Conservation (phyloP, 805 yeast species). For the Wickerhamomyces bisporus region DNA sequence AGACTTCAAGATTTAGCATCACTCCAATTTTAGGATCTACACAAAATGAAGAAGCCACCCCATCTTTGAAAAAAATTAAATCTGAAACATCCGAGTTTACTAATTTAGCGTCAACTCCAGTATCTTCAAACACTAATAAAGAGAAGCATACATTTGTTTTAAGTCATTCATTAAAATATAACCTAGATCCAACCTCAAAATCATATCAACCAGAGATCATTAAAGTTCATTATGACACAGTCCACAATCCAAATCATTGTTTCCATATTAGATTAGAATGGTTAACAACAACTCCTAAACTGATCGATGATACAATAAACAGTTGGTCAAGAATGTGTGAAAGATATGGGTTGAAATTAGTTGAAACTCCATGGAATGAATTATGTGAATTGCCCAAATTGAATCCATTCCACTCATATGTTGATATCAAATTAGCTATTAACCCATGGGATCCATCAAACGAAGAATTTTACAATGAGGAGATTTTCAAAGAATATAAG, state of each 20-base stretch:
- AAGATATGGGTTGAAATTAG: conserved; percentile 71
- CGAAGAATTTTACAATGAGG: conserved; percentile 39
- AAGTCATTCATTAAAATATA: conserved; percentile 60
- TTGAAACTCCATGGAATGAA: conserved; percentile 91
- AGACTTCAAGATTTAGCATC: conserved; percentile 10
- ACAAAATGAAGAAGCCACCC: conserved; percentile 4
- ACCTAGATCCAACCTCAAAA: conserved; percentile 67
- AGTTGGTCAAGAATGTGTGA: conserved; percentile 82
- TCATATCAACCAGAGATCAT: conserved; percentile 77
- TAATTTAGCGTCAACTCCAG: no score
- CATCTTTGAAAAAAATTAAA: conserved; percentile 1
- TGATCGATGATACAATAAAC: conserved; percentile 72
- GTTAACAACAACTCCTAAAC: conserved; percentile 83
- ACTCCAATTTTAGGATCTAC: conserved; percentile 15
- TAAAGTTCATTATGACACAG: conserved; percentile 83
- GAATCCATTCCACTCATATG: conserved; percentile 87
- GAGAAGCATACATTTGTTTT: conserved; percentile 41
- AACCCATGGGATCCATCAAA: conserved; percentile 61
- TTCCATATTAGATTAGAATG: conserved; percentile 89
- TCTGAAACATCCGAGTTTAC: conserved; percentile 1
- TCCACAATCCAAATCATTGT: conserved; percentile 92
- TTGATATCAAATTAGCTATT: conserved; percentile 58
- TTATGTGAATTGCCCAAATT: conserved; percentile 66
- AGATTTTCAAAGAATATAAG: conserved; percentile 42
- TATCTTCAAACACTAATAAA: no score